Evolutionary conservation across 2,329 filamentous ascomycete genomes (phyloP).

Genomic region (Cladophialophora exuberans): DNA sequence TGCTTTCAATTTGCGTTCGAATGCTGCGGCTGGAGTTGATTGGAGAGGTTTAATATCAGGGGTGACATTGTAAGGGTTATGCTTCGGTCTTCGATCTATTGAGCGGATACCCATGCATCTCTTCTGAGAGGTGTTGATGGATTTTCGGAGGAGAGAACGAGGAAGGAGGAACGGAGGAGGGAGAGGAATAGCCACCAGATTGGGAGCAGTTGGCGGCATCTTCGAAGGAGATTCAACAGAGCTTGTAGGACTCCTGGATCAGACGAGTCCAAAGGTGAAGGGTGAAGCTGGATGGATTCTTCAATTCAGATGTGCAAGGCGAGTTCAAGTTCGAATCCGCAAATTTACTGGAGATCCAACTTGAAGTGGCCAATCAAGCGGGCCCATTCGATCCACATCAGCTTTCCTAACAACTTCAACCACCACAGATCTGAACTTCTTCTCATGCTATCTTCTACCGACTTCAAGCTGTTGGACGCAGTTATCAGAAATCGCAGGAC

Average conservation of each 20-base stretch:
- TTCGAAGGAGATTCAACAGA: slow-evolving; percentile 18
- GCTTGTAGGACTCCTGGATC: slow-evolving; percentile 3
- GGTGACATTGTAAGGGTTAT: slow-evolving; percentile 58
- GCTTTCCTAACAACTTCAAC: not conserved
- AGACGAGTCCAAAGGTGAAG: not conserved
- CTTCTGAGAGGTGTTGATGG: slow-evolving; percentile 30
- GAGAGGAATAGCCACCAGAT: slow-evolving; percentile 27
- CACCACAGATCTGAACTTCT: not conserved
- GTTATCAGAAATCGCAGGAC: too few relatives aligned
- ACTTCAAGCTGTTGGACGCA: too few relatives aligned
- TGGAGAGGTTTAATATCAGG: slow-evolving; percentile 53
- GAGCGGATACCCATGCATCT: slow-evolving; percentile 59
- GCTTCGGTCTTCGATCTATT: slow-evolving; percentile 53
- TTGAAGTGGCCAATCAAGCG: not conserved
- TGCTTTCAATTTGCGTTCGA: slow-evolving; percentile 55
- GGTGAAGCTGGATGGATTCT: not conserved
- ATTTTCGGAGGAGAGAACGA: slow-evolving; percentile 29
- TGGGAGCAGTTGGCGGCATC: slow-evolving; percentile 28
- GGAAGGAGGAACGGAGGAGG: slow-evolving; percentile 35
- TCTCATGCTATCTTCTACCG: not conserved
- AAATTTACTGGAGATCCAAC: not conserved
- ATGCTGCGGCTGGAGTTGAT: slow-evolving; percentile 61
- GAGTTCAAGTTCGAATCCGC: not conserved
- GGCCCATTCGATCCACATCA: not conserved
- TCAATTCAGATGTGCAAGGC: not conserved